These are phyloP conservation scores for Phytophthora capsici DNA, from an alignment of 352 stramenopile genomes.

Conservation along the genomic window DNA sequence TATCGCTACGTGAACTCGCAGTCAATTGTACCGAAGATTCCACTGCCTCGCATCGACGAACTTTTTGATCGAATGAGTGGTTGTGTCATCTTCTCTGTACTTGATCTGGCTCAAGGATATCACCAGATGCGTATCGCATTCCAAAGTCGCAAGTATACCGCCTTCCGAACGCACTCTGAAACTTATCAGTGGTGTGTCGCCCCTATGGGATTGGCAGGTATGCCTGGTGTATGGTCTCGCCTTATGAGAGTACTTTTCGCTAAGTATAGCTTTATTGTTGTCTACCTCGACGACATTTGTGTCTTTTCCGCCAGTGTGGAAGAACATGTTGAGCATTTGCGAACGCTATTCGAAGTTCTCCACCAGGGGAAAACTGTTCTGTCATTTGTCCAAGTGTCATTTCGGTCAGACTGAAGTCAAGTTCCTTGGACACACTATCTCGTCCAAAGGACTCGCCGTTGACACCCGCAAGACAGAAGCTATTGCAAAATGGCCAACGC, in stretches of 20 bases:
- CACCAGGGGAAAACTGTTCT: conserved; percentile 25
- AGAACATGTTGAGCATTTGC: conserved; percentile 30
- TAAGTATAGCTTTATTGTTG: conserved; percentile 40
- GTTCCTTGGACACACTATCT: conserved; percentile 27
- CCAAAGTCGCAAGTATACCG: conserved; percentile 29
- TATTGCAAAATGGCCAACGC: conserved; percentile 20
- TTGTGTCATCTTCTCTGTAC: conserved; percentile 23
- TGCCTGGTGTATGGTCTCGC: conserved; percentile 48
- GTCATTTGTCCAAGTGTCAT: conserved; percentile 25
- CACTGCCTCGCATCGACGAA: conserved; percentile 24
- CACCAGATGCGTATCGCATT: conserved; percentile 32
- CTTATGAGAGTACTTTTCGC: conserved; percentile 44
- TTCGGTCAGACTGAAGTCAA: conserved; percentile 21
- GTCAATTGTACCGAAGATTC: conserved; percentile 20
- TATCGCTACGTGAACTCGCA: conserved; percentile 20
- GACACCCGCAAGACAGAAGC: conserved; percentile 31
- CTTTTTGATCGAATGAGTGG: conserved; percentile 20
- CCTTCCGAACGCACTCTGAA: conserved; percentile 43
- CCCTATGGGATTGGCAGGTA: conserved; percentile 49
- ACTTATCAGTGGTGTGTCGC: conserved; percentile 52
- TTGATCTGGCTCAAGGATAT: conserved; percentile 43
- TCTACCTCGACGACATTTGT: conserved; percentile 50
- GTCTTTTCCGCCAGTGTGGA: conserved; percentile 27
- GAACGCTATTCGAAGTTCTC: conserved; percentile 29
- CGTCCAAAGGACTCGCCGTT: conserved; percentile 20